Base-by-base conservation (phyloP, 345 rosid species). In the Linum usitatissimum region DNA sequence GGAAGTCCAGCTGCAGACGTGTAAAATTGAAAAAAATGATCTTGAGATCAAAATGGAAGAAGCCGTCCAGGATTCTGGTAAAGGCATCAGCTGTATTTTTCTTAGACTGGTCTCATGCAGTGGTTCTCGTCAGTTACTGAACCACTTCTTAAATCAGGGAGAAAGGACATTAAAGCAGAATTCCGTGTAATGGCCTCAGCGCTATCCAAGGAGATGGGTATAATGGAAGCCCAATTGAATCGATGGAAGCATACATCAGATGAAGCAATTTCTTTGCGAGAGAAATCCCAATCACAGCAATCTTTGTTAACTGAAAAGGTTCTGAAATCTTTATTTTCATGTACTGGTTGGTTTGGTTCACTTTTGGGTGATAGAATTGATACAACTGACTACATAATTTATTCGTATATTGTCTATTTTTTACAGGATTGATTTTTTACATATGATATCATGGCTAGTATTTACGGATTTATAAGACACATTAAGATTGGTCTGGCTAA, bases 171-270 rank as follows among this genome's bases (percentile, higher is more conserved):
- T 61, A 93, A 85, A 76, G 77, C 73, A 17, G 97, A 93, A 79
- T 81, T 93, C 71, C 78, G 71, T 76, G 83, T 87, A 19, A 89
- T 93, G 96, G 93, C 95, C 55, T 79, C 91, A n/a, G 90, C 97
- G 55, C 77, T 90, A 75, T 90, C 94, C 5, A 93, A 84, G 73
- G 99, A 90, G 80, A 80, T 93, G 91, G 84, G 79, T 64, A 85
- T 86, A 88, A 93, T 93, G 97, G 94, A 90, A 79, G 70, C 79
- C 48, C 99, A 90, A 76, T 67, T 93, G 81, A 90, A 83, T 34
- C 83, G 87, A 57, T 90, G 99, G 97, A 90, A 87, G 83, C 83
- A 79, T 69, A 81, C 80, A 60, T 94, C 99, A 19, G 77, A 83
- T 55, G 96, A 93, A 77, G 87, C 90, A 38, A 69, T 76, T 65